phyloP scores from a whole-genome alignment of 352 stramenopile species.

The Pythium coloratum region DNA sequence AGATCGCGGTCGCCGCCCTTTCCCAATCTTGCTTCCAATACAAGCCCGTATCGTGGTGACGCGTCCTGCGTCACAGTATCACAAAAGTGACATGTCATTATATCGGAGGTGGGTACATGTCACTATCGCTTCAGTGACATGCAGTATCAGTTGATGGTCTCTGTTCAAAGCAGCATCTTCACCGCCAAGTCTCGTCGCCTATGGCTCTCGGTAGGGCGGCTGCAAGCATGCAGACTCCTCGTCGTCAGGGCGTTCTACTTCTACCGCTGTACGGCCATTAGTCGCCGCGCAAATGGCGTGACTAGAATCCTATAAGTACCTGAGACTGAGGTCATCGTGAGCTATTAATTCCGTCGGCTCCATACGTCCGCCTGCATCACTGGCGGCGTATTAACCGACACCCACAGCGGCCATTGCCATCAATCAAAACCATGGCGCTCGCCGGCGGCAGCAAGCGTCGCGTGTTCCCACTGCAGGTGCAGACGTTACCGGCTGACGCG shows the following conservation, averaged over 20 bases:
- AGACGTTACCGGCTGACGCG: constrained; percentile 22
- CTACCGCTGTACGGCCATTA: not conserved
- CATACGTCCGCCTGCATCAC: not conserved
- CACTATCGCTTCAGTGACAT: not conserved
- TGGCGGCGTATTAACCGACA: not conserved
- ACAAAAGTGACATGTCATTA: not conserved
- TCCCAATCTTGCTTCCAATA: not conserved
- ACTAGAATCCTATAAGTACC: not conserved
- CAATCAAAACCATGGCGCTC: constrained; percentile 7
- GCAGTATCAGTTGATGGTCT: not conserved
- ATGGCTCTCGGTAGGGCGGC: too few species aligned
- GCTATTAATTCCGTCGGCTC: constrained; percentile 1
- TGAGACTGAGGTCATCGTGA: not conserved
- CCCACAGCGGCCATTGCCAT: not conserved
- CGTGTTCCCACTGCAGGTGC: constrained; percentile 46
- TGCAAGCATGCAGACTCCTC: too few species aligned
- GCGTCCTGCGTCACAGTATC: not conserved
- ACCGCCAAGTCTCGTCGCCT: not conserved
- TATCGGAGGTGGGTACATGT: not conserved
- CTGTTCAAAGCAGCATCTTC: not conserved
- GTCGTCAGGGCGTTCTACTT: too few species aligned
- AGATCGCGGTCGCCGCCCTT: not conserved
- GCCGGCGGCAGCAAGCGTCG: constrained; percentile 26
- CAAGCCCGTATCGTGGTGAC: not conserved
- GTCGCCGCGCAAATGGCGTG: not conserved